These are phyloP conservation scores for Lactarius sp. DNA, from an alignment of 768 basidiomycete species.

Conservation along the genomic window DNA sequence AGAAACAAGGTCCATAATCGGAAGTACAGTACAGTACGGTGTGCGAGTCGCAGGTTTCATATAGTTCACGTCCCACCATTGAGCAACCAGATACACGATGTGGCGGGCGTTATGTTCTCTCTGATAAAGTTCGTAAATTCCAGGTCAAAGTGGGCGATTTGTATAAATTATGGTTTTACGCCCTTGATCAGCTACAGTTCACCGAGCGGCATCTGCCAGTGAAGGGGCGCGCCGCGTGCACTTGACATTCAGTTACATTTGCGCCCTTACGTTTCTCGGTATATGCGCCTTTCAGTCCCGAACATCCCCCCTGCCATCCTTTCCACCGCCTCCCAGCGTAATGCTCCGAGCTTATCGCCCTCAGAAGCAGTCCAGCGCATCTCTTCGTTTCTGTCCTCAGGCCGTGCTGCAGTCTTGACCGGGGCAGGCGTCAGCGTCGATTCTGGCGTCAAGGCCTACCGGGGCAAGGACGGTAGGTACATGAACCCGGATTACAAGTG, in stretches of 20 bases:
- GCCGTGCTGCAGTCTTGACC: slow-evolving; percentile 72
- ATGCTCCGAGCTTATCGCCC: slow-evolving; percentile 38
- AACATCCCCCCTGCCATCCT: slow-evolving; percentile 61
- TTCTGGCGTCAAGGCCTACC: slow-evolving; percentile 91
- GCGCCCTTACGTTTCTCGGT: neutral
- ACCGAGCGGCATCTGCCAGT: neutral
- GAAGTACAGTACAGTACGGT: neutral
- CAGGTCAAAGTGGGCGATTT: neutral
- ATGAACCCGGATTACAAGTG: slow-evolving; percentile 89
- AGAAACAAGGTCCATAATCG: neutral
- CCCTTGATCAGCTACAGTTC: no score
- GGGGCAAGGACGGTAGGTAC: slow-evolving; percentile 80
- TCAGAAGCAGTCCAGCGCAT: slow-evolving; percentile 57
- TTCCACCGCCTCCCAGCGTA: slow-evolving; percentile 36
- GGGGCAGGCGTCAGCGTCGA: slow-evolving; percentile 96
- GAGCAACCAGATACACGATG: no score
- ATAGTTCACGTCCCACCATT: no score
- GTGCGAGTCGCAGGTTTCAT: no score
- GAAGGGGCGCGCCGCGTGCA: neutral
- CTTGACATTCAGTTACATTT: neutral
- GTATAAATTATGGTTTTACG: neutral
- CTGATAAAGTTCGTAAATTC: no score
- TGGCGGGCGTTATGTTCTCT: no score
- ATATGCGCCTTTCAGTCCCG: slow-evolving; percentile 77
- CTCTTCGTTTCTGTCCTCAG: slow-evolving; percentile 57